phyloP scores from a whole-genome alignment of 768 basidiomycete genomes.

The Boletus rufocinnamomeus region DNA sequence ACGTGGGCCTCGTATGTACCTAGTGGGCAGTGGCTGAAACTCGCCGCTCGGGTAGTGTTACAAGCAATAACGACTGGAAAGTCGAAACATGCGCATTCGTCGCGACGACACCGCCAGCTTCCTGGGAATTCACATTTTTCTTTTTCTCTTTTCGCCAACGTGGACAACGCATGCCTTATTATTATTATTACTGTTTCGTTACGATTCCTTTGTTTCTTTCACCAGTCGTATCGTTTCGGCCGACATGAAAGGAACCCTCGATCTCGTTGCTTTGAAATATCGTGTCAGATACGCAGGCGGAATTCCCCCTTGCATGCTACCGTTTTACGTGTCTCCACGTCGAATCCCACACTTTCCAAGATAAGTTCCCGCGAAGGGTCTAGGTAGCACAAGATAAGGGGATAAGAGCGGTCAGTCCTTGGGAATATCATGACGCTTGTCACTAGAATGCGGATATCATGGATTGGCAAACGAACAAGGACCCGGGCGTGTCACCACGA shows the following conservation, averaged over 20 bases:
- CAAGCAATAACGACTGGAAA: neutral
- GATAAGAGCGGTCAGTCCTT: neutral
- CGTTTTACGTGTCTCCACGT: constrained; percentile 12
- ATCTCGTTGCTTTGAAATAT: neutral
- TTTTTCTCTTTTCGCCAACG: neutral
- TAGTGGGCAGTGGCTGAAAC: constrained; percentile 1
- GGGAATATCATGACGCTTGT: neutral
- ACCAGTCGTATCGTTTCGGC: neutral
- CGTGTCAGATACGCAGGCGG: neutral
- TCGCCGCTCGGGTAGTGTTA: neutral
- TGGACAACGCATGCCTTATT: neutral
- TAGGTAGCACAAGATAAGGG: constrained; percentile 3
- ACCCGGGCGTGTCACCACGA: neutral
- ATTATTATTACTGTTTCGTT: neutral
- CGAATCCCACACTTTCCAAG: neutral
- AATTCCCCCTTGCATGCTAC: neutral
- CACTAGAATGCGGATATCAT: neutral
- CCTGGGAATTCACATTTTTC: neutral
- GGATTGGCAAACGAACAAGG: neutral
- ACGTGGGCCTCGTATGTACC: neutral
- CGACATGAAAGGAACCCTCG: neutral
- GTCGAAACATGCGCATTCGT: constrained; percentile 13
- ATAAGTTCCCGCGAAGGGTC: constrained; percentile 1
- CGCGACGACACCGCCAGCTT: constrained; percentile 1
- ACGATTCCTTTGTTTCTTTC: neutral